These are phyloP conservation scores for Tulasnella sp. DNA, from an alignment of 768 basidiomycete species.

Conservation along the genomic window DNA sequence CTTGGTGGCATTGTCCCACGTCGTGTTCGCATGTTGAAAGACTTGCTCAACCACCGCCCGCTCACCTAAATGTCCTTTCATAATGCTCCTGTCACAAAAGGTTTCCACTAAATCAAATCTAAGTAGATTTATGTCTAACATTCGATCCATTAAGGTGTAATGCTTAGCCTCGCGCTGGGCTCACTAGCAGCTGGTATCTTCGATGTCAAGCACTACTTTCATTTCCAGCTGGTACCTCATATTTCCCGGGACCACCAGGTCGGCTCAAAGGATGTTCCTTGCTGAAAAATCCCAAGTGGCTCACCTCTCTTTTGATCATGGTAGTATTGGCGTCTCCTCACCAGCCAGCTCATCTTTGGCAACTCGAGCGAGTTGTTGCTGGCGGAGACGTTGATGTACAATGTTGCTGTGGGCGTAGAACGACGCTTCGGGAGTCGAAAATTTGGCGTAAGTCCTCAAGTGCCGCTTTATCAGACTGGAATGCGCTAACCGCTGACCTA, in stretches of 20 bases:
- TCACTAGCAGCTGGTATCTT: constrained; percentile 75
- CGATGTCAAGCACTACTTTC: constrained; percentile 84
- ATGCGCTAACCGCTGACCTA: not conserved
- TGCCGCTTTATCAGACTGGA: constrained; percentile 3
- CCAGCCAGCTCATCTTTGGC: constrained; percentile 70
- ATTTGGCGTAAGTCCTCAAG: constrained; percentile 59
- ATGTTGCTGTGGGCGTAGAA: constrained; percentile 66
- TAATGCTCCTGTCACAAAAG: constrained; percentile 78
- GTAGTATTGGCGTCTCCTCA: constrained; percentile 80
- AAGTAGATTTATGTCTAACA: constrained; percentile 9
- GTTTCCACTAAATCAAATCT: constrained; percentile 33
- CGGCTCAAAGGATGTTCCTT: constrained; percentile 30
- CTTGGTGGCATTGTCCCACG: not conserved
- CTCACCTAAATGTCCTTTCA: constrained; percentile 31
- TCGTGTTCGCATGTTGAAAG: not conserved
- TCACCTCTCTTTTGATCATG: constrained; percentile 37
- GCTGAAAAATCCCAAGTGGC: constrained; percentile 21
- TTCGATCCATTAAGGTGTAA: constrained; percentile 52
- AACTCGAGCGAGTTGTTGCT: constrained; percentile 85
- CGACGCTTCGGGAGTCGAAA: constrained; percentile 83
- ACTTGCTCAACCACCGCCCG: not conserved
- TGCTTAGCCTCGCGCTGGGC: constrained; percentile 63
- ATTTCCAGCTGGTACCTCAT: constrained; percentile 87
- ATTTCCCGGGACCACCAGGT: constrained; percentile 89
- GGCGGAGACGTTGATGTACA: constrained; percentile 67